phyloP scores from a whole-genome alignment of 768 basidiomycete species.

The Lenzites betulinus region DNA sequence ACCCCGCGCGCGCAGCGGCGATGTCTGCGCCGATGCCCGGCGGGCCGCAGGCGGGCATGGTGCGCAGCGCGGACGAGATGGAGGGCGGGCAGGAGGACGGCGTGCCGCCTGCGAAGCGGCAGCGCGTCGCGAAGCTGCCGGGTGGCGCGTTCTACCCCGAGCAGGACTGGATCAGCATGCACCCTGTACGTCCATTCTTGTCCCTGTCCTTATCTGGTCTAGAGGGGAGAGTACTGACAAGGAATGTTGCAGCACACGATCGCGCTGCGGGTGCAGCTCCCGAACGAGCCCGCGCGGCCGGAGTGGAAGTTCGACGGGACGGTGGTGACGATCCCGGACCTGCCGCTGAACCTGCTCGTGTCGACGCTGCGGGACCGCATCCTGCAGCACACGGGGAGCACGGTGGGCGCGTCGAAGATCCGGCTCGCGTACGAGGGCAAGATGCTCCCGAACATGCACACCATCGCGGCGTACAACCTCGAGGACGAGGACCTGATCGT shows the following conservation, averaged over 20 bases:
- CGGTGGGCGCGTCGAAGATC: constrained; percentile 79
- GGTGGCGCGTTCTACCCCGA: constrained; percentile 85
- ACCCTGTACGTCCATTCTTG: constrained; percentile 57
- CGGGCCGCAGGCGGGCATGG: constrained; percentile 62
- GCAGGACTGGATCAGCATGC: constrained; percentile 87
- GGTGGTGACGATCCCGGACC: constrained; percentile 73
- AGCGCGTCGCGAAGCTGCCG: constrained; percentile 82
- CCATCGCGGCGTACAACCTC: constrained; percentile 85
- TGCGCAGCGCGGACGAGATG: constrained; percentile 82
- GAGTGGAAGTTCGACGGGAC: constrained; percentile 93
- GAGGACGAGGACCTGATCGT: constrained; percentile 88
- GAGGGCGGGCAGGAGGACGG: constrained; percentile 59
- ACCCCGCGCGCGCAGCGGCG: constrained; percentile 26
- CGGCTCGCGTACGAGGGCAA: constrained; percentile 78
- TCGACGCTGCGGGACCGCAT: constrained; percentile 91
- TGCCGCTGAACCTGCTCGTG: constrained; percentile 83
- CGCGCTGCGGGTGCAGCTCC: constrained; percentile 81
- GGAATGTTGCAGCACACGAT: constrained; percentile 67
- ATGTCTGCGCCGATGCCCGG: constrained; percentile 56
- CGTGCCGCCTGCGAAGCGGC: constrained; percentile 83
- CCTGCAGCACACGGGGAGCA: constrained; percentile 72
- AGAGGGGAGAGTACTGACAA: background rate
- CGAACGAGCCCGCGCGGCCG: constrained; percentile 77
- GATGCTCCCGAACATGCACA: constrained; percentile 84
- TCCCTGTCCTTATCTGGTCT: background rate